A percentile compares a stretch with the other conserved stretches of the same genome.
Conservation (phyloP, 495 filamentous ascomycete genomes). For the Penicillium pancosmium region DNA sequence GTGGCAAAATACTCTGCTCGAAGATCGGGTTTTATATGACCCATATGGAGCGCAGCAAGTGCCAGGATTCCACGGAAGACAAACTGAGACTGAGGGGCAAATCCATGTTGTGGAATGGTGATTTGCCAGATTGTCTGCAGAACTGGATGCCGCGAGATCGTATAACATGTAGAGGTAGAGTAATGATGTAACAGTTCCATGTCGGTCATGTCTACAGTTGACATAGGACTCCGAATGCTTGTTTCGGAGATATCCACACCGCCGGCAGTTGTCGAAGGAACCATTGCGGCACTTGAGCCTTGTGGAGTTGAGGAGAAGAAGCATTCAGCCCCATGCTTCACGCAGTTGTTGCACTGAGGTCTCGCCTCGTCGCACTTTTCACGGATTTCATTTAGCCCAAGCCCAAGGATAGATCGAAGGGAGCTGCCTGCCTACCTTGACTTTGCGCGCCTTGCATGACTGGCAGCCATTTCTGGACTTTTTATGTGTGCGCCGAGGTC, state of each 20-base stretch:
- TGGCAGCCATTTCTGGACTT: slow-evolving; percentile 17
- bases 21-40: slow-evolving; percentile 36
- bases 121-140: slow-evolving; percentile 19
- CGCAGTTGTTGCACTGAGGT: slow-evolving; percentile 18
- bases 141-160: slow-evolving; percentile 9
- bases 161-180: slow-evolving; percentile 18
- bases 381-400: not conserved
- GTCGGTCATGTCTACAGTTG: slow-evolving; percentile 8
- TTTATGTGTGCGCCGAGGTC: slow-evolving; percentile 10
- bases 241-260: slow-evolving; percentile 1
- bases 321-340: slow-evolving; percentile 12
- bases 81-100: slow-evolving; percentile 1
- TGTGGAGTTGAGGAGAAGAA: not conserved
- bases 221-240: not conserved
- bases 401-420: not conserved
- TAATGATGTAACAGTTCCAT: slow-evolving; percentile 23
- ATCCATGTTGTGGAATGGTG: slow-evolving; percentile 33
- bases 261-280: not conserved
- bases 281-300: not conserved
- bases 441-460: slow-evolving; percentile 14
- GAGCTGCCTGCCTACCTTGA: slow-evolving; percentile 9
- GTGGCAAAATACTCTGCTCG: slow-evolving; percentile 35
- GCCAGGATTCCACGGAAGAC: slow-evolving; percentile 27
- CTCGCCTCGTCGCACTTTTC: slow-evolving; percentile 18
- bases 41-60: slow-evolving; percentile 13